These are phyloP conservation scores for Fusarium anguioides DNA, from an alignment of 2,329 filamentous ascomycete genomes.

Conservation along the genomic window DNA sequence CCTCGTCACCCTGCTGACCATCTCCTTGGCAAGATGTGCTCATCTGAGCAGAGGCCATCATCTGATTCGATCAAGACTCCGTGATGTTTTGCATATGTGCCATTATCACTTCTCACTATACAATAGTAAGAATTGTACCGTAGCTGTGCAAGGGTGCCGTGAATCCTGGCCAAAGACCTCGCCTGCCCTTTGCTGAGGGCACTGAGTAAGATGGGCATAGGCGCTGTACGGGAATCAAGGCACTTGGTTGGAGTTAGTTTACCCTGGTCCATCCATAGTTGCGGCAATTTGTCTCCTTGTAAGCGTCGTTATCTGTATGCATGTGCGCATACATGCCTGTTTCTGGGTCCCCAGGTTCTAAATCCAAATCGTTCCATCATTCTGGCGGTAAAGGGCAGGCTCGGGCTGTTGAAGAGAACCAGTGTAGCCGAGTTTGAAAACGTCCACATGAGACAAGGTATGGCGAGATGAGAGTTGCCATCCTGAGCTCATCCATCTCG, in stretches of 20 bases:
- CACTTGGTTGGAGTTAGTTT: conserved; percentile 31
- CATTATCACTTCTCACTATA: conserved; percentile 7
- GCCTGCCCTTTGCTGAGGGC: conserved; percentile 8
- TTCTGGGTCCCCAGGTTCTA: conserved; percentile 5
- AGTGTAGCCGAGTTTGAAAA: conserved; percentile 1
- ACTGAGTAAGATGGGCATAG: conserved; percentile 28
- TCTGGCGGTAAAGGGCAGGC: conserved; percentile 6
- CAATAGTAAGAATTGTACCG: conserved; percentile 8
- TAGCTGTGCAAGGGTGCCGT: conserved; percentile 19
- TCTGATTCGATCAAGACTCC: conserved; percentile 9
- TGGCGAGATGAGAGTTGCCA: conserved; percentile 24
- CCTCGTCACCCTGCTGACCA: conserved; percentile 7
- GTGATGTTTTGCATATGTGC: conserved; percentile 5
- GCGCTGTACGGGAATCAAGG: conserved; percentile 43
- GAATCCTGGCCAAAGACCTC: conserved; percentile 24
- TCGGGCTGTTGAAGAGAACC: not conserved
- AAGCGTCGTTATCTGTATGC: not conserved
- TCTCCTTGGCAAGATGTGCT: not conserved
- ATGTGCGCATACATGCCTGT: not conserved
- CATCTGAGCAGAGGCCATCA: not conserved
- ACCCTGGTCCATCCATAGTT: conserved; percentile 17
- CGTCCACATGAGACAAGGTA: conserved; percentile 19
- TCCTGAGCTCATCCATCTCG: conserved; percentile 9
- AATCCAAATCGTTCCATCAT: not conserved
- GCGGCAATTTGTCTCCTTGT: conserved; percentile 23